Percentiles rank a stretch among this genome's conserved stretches.
phyloP scores from a whole-genome alignment of 768 basidiomycete genomes.

The Clavaria fumosa region DNA sequence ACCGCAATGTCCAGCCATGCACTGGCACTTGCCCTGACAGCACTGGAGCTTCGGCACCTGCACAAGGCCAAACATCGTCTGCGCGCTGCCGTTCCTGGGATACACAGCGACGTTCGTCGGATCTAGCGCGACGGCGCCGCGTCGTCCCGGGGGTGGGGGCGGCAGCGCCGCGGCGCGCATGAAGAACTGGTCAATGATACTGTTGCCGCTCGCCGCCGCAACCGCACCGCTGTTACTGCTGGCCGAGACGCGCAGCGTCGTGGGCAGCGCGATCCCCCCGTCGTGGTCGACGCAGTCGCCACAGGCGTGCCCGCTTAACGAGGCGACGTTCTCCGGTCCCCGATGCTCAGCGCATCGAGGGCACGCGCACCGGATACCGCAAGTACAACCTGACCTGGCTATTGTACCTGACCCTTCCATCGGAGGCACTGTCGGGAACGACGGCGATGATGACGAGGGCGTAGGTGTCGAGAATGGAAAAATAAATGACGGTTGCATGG shows the following conservation, averaged over 20 bases:
- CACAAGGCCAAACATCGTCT: constrained; percentile 37
- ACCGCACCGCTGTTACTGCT: constrained; percentile 8
- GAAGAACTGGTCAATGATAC: constrained; percentile 47
- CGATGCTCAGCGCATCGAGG: constrained; percentile 63
- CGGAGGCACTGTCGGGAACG: constrained; percentile 44
- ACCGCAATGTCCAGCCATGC: constrained; percentile 36
- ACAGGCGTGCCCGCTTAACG: constrained; percentile 30
- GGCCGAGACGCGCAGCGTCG: constrained; percentile 7
- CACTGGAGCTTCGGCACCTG: constrained; percentile 52
- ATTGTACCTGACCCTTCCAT: constrained; percentile 41
- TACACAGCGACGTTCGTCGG: constrained; percentile 34
- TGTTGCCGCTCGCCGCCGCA: constrained; percentile 8
- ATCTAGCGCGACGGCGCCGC: constrained; percentile 28
- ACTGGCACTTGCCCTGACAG: constrained; percentile 46
- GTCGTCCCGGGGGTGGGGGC: constrained; percentile 31
- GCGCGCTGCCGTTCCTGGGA: constrained; percentile 27
- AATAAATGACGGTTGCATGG: too few species aligned
- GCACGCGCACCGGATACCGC: constrained; percentile 52
- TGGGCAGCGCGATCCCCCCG: constrained; percentile 29
- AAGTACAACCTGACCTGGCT: constrained; percentile 58
- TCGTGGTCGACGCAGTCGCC: constrained; percentile 45
- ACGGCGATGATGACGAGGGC: too few species aligned
- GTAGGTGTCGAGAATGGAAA: too few species aligned
- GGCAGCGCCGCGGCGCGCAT: constrained; percentile 57
- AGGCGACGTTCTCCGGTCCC: constrained; percentile 31